These are phyloP conservation scores for Forsythia viridissima DNA, from an alignment of 257 asterid species.

Conservation along the genomic window DNA sequence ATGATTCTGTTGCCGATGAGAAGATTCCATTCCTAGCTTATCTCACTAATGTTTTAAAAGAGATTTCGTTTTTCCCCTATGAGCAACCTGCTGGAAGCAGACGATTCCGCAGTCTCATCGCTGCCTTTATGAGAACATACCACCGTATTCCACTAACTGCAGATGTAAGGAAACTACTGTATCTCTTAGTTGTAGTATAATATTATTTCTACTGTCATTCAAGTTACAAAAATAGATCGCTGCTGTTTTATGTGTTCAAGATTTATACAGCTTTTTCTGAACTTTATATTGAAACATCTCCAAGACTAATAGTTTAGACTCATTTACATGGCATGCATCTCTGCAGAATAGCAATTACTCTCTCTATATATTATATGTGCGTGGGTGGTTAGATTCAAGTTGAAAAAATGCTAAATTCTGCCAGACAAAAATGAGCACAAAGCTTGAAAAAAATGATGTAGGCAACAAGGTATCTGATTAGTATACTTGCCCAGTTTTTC, in stretches of 20 bases:
- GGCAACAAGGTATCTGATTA: neutral
- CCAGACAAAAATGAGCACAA: neutral
- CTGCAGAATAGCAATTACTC: neutral
- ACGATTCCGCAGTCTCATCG: conserved; percentile 78
- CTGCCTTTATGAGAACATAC: conserved; percentile 89
- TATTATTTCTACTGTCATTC: conserved; percentile 6
- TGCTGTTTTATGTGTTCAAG: neutral
- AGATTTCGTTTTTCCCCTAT: conserved; percentile 72
- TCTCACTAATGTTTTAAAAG: conserved; percentile 84
- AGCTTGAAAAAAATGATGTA: neutral
- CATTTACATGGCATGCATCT: neutral
- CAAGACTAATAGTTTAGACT: neutral
- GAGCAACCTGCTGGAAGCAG: conserved; percentile 98
- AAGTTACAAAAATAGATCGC: neutral
- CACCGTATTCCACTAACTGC: conserved; percentile 90
- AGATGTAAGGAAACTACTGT: conserved; percentile 61
- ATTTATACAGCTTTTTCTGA: neutral
- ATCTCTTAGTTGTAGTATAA: conserved; percentile 10
- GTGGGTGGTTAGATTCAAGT: neutral
- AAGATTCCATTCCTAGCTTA: conserved; percentile 96
- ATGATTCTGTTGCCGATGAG: conserved; percentile 98
- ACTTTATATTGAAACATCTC: neutral
- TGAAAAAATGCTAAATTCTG: neutral
- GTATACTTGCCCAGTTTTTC: neutral
- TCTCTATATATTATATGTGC: neutral